Evolutionary conservation across 352 stramenopile species (phyloP), one percentile per base, ranked within the genome.

Genomic region (Phytophthora sojae): DNA sequence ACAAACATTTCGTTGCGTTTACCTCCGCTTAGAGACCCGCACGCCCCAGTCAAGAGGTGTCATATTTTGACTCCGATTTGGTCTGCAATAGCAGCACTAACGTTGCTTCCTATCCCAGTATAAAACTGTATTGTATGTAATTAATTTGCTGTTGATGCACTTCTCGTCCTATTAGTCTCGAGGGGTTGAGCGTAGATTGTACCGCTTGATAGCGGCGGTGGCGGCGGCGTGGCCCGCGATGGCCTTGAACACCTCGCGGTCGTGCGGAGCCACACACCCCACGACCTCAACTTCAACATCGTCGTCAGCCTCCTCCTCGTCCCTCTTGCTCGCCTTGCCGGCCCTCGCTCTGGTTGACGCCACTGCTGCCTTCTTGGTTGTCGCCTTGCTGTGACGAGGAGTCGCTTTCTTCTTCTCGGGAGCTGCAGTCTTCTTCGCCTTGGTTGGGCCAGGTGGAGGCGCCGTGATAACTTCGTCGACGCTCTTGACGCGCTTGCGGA

Each of bases 201-300:
- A 90, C 9, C 76, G 62, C 62, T 86, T 89, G 4, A 75, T 68
- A 6, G 82, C 82, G 15, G 80, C 82, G 19, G 76, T 85, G 8
- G 88, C 88, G n/a, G 88, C 88, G 25, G 82, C 86, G 21, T 85
- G 74, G 8, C 83, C 85, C 7, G 74, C 85, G 11, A 93, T 69
- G 2, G 88, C 88, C 25, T 81, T 85, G 9, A 80, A 79, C 3
- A 85, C 86, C 17, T 86, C 73, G 68, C 88, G 85, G 32, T 82
- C 75, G 42, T 86, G 77, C 11, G 81, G 62, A 4, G 64, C 79
- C 17, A 79, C 73, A 44, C 15, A 49, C 39, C 35, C 35, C 35
- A 42, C 35, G 35, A 42, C 12, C 35, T 42, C 35, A 42, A 42
- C 11, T 42, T 42, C 35, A 17, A 42, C 35, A 17, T 83, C 73